phyloP scores from a whole-genome alignment of 2,329 filamentous ascomycete genomes.

The Mariannaea elegans region DNA sequence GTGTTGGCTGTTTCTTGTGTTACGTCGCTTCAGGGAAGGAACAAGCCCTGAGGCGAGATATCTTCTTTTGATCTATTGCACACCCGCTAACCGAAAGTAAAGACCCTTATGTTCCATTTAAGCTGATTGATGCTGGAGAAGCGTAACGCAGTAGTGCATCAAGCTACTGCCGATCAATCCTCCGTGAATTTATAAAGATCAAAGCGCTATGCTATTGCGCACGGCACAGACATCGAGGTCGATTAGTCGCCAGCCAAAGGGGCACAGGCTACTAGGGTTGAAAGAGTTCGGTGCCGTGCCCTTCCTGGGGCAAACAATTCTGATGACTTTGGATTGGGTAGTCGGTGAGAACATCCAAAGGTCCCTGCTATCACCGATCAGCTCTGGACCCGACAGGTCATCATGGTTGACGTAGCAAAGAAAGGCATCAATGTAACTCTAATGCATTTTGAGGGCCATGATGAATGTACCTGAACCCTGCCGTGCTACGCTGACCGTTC shows the following conservation, averaged over 20 bases:
- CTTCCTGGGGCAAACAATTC: neutral
- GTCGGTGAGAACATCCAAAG: conserved; percentile 12
- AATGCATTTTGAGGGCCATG: conserved; percentile 16
- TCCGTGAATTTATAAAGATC: conserved; percentile 7
- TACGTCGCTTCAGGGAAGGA: conserved; percentile 13
- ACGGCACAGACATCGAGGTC: conserved; percentile 8
- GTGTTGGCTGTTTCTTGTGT: conserved; percentile 16
- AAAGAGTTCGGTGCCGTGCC: conserved; percentile 8
- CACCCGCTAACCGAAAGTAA: conserved; percentile 8
- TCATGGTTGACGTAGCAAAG: conserved; percentile 2
- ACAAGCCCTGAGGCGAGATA: conserved; percentile 14
- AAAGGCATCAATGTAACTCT: neutral
- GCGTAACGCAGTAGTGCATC: conserved; percentile 8
- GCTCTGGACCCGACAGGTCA: conserved; percentile 20
- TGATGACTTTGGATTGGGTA: conserved; percentile 2
- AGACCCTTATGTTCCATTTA: conserved; percentile 1
- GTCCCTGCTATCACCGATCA: conserved; percentile 20
- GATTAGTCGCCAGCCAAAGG: neutral
- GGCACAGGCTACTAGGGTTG: conserved; percentile 9
- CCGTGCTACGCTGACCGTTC: conserved; percentile 31
- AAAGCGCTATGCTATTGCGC: conserved; percentile 8
- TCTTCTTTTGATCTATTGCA: conserved; percentile 13
- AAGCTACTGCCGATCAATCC: conserved; percentile 14
- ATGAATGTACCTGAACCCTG: conserved; percentile 26
- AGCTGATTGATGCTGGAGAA: conserved; percentile 2